phyloP scores from a whole-genome alignment of 495 filamentous ascomycete species.

The Penicillium cosmopolitanum region DNA sequence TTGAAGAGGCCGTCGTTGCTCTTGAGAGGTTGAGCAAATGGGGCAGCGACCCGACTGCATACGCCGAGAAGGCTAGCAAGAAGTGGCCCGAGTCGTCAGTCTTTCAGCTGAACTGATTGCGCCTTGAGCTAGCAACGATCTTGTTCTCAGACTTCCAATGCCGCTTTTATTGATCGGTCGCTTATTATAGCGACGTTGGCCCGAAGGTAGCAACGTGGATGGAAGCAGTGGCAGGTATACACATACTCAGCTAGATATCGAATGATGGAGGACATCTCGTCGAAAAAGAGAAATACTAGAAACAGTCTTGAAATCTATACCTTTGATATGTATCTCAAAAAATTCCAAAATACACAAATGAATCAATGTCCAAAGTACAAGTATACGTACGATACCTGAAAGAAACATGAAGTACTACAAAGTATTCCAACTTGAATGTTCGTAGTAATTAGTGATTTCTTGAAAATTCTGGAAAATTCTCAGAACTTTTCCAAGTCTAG shows the following conservation, averaged over 20 bases:
- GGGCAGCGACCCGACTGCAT: conserved; percentile 60
- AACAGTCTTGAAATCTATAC: neutral
- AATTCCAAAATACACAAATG: neutral
- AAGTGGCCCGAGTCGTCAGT: conserved; percentile 74
- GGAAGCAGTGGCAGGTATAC: neutral
- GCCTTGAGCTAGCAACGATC: neutral
- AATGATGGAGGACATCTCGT: conserved; percentile 1
- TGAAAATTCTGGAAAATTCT: neutral
- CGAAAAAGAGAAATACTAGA: neutral
- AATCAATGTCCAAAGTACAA: too few species aligned
- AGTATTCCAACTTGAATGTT: too few species aligned
- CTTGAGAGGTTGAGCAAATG: conserved; percentile 63
- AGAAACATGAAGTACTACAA: neutral
- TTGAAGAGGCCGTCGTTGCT: conserved; percentile 64
- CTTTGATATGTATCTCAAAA: conserved; percentile 3
- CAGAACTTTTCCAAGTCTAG: conserved; percentile 6
- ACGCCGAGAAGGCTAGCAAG: conserved; percentile 63
- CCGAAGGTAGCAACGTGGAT: neutral
- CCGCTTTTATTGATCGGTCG: neutral
- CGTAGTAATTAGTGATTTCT: too few species aligned
- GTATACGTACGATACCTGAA: neutral
- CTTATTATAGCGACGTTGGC: neutral
- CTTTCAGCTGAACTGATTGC: conserved; percentile 48
- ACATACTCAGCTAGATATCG: neutral
- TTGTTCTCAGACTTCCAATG: neutral